A percentile compares a stretch with the other conserved stretches of the same genome.
Conservation (phyloP, 257 asterid genomes). For the Scutellaria galericulata region DNA sequence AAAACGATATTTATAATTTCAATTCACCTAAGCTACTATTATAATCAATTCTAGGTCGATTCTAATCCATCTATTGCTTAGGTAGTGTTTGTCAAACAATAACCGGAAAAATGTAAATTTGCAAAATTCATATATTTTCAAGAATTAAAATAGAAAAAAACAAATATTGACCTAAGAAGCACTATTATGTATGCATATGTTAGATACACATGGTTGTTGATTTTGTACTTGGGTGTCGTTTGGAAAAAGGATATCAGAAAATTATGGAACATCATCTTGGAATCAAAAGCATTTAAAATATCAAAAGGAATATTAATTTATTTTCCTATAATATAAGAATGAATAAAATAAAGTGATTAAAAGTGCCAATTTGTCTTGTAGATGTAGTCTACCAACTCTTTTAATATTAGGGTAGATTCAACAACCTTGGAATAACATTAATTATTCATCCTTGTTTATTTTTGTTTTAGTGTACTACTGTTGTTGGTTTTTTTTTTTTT, state of each 20-base stretch:
- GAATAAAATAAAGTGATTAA: constrained; percentile 27
- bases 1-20: too few relatives aligned
- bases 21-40: too few relatives aligned
- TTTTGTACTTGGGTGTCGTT: neutral
- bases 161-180: too few relatives aligned
- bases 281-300: neutral
- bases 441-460: too few relatives aligned
- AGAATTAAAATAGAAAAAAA: neutral
- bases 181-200: neutral
- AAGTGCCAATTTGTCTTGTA: constrained; percentile 43
- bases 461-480: too few relatives aligned
- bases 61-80: too few relatives aligned
- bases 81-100: too few relatives aligned
- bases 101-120: too few relatives aligned
- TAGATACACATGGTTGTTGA: neutral
- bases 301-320: neutral
- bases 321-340: constrained; percentile 1
- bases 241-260: neutral
- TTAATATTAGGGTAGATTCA: constrained; percentile 1
- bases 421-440: constrained; percentile 28
- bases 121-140: neutral
- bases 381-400: constrained; percentile 25
- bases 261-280: constrained; percentile 8
- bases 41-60: too few relatives aligned
- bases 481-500: too few relatives aligned